phyloP scores from a whole-genome alignment of 1,139 yeast genomes.

The Blastobotrys persicus region DNA sequence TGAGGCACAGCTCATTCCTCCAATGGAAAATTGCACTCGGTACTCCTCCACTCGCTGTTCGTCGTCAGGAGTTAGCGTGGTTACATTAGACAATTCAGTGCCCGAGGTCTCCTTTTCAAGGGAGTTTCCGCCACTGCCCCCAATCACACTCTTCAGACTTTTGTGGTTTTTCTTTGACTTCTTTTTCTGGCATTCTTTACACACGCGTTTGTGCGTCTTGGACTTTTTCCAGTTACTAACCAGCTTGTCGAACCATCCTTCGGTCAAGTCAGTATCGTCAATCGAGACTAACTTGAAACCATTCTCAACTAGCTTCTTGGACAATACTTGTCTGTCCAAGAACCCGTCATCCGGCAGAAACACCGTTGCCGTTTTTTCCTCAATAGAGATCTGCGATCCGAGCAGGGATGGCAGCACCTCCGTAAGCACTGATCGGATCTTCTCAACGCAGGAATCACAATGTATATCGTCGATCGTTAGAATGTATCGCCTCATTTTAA shows the following conservation, averaged over 20 bases:
- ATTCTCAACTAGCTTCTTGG: slow-evolving; percentile 23
- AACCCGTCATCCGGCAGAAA: slow-evolving; percentile 11
- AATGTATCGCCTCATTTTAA: slow-evolving; percentile 23
- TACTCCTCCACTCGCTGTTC: slow-evolving; percentile 29
- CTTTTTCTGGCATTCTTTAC: slow-evolving; percentile 25
- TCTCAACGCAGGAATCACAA: slow-evolving; percentile 49
- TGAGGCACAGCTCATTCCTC: slow-evolving; percentile 67
- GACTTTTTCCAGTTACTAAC: slow-evolving; percentile 13
- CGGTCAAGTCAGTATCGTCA: slow-evolving; percentile 19
- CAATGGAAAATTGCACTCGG: slow-evolving; percentile 54
- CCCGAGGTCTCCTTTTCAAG: not conserved
- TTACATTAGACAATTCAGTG: slow-evolving; percentile 6
- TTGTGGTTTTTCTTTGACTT: not conserved
- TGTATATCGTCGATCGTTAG: slow-evolving; percentile 46
- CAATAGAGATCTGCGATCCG: slow-evolving; percentile 6
- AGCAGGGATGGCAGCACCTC: slow-evolving; percentile 2
- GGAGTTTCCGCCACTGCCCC: slow-evolving; percentile 2
- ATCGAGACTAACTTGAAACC: slow-evolving; percentile 37
- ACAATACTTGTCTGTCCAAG: slow-evolving; percentile 22
- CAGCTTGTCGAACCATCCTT: slow-evolving; percentile 17
- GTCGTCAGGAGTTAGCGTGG: slow-evolving; percentile 19
- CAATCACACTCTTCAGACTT: slow-evolving; percentile 3
- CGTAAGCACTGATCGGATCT: slow-evolving; percentile 37
- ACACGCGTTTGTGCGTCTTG: slow-evolving; percentile 19
- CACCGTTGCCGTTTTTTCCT: slow-evolving; percentile 2